These are phyloP conservation scores for Lactarius psammicola DNA, from an alignment of 768 basidiomycete genomes.

Conservation along the genomic window DNA sequence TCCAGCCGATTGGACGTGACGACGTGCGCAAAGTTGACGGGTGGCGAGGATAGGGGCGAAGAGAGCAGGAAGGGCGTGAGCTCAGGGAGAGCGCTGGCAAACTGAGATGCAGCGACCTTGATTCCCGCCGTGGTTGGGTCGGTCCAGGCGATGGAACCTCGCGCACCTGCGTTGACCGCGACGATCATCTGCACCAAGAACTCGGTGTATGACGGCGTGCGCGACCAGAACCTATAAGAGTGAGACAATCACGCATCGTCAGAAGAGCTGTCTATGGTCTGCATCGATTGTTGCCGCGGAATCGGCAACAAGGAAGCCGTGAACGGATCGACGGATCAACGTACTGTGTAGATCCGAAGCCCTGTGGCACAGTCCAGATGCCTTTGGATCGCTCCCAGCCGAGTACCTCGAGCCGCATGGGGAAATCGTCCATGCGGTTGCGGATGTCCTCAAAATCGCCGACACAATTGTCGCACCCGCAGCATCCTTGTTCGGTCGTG, in stretches of 20 bases:
- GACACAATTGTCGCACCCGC: conserved; percentile 71
- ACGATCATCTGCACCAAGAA: conserved; percentile 64
- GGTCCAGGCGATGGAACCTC: conserved; percentile 46
- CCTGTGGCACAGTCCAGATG: conserved; percentile 80
- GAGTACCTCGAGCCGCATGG: conserved; percentile 54
- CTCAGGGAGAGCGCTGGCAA: conserved; percentile 35
- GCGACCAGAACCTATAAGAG: conserved; percentile 55
- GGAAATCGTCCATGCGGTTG: conserved; percentile 63
- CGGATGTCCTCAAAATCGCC: conserved; percentile 69
- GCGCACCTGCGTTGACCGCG: conserved; percentile 67
- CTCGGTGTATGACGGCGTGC: conserved; percentile 65
- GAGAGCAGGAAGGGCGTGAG: conserved; percentile 20
- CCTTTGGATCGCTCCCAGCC: conserved; percentile 69
- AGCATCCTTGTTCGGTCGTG: conserved; percentile 64
- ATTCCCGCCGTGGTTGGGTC: conserved; percentile 44
- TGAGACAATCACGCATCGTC: background rate
- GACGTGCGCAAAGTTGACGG: conserved; percentile 12
- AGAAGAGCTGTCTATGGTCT: background rate
- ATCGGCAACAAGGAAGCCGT: background rate
- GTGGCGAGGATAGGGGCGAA: conserved; percentile 10
- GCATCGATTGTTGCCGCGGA: background rate
- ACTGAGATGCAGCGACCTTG: conserved; percentile 38
- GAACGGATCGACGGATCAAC: conserved; percentile 24
- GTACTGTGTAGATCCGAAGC: conserved; percentile 54
- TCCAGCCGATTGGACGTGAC: conserved; percentile 15